These are phyloP conservation scores for Aspergillus nanangensis DNA, from an alignment of 495 filamentous ascomycete genomes.

Conservation along the genomic window DNA sequence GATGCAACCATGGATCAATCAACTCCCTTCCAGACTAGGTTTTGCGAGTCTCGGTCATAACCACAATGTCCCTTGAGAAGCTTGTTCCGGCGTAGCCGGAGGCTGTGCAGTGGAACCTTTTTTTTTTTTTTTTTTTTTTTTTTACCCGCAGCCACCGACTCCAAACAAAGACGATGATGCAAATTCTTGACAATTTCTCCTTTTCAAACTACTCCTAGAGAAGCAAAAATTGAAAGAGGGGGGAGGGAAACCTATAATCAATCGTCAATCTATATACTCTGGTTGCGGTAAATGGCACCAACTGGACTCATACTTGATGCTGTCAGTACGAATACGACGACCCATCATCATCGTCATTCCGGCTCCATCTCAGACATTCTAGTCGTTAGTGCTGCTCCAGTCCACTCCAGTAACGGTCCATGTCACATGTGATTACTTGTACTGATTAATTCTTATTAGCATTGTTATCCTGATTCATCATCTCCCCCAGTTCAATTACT, in stretches of 20 bases:
- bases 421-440: background rate
- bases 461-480: background rate
- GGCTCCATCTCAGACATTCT: conserved; percentile 2
- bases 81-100: conserved; percentile 26
- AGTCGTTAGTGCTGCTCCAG: background rate
- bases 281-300: no score
- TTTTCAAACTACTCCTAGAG: background rate
- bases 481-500: conserved; percentile 1
- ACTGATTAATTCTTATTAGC: background rate
- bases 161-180: background rate
- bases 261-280: background rate
- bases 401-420: background rate
- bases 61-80: background rate
- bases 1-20: background rate
- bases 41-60: background rate
- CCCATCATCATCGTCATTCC: background rate
- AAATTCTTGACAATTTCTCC: background rate
- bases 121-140: conserved; percentile 15
- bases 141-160: conserved; percentile 1
- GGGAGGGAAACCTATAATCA: no score
- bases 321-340: background rate
- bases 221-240: background rate
- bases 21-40: no score
- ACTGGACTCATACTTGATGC: background rate
- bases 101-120: conserved; percentile 38